Percentiles rank a stretch among this genome's conserved stretches.
Evolutionary conservation across 176 grass and related monocot genomes (phyloP).

Genomic region (Saccharum spontaneum): DNA sequence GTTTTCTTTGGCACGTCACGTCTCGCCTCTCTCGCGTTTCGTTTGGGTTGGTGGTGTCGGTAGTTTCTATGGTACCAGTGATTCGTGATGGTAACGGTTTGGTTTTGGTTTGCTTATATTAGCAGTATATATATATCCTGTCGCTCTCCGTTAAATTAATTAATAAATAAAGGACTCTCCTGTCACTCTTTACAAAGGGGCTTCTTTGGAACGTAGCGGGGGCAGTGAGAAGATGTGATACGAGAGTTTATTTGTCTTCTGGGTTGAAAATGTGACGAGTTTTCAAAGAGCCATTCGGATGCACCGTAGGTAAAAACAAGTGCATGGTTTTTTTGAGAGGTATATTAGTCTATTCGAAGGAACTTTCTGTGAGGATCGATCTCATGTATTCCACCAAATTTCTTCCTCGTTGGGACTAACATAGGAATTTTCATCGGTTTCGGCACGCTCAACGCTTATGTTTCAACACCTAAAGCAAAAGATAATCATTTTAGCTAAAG

Average conservation of each 20-base stretch:
- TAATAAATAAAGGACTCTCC: background rate
- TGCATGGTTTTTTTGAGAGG: too few species aligned
- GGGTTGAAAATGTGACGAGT: too few species aligned
- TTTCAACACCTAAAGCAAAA: too few species aligned
- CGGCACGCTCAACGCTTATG: too few species aligned
- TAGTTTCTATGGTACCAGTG: background rate
- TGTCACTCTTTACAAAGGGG: background rate
- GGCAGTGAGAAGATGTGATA: background rate
- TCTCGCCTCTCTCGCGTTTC: background rate
- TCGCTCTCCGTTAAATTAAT: background rate
- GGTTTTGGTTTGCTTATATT: too few species aligned
- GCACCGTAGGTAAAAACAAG: too few species aligned
- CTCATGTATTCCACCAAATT: background rate
- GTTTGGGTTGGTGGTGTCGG: background rate
- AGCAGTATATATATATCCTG: too few species aligned
- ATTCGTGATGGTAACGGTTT: slow-evolving; percentile 10
- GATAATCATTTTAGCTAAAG: too few species aligned
- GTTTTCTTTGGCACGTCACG: background rate
- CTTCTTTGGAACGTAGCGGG: background rate
- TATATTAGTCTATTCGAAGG: too few species aligned
- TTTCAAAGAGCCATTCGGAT: too few species aligned
- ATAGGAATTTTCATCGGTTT: background rate
- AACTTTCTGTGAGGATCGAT: background rate
- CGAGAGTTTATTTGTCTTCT: background rate
- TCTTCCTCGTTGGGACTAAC: background rate